phyloP scores from a whole-genome alignment of 1,284 basidiomycete species.

The Sporisorium graminicola region DNA sequence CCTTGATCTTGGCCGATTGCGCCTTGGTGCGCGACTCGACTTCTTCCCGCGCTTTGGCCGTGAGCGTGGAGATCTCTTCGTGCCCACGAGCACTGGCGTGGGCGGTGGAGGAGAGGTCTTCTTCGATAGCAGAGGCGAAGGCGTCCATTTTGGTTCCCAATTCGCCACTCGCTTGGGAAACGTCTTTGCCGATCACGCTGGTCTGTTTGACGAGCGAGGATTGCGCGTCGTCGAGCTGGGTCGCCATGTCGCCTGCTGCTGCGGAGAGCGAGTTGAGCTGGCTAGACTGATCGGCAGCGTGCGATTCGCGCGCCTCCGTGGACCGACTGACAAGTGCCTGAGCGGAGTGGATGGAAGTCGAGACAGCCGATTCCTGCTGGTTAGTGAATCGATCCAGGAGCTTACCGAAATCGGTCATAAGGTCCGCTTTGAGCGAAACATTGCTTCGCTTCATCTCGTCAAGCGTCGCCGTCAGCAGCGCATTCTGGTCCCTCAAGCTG shows the following conservation, averaged over 20 bases:
- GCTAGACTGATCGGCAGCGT: constrained; percentile 9
- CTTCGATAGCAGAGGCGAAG: constrained; percentile 40
- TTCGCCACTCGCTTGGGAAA: constrained; percentile 29
- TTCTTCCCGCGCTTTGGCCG: constrained; percentile 16
- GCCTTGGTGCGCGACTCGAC: constrained; percentile 34
- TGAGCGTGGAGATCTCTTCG: constrained; percentile 17
- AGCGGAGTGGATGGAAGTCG: constrained; percentile 75
- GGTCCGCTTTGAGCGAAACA: constrained; percentile 78
- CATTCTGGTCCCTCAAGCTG: constrained; percentile 80
- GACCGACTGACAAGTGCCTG: constrained; percentile 70
- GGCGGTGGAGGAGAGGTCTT: constrained; percentile 30
- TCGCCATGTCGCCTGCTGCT: constrained; percentile 11
- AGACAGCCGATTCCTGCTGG: constrained; percentile 79
- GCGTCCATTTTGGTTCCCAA: constrained; percentile 42
- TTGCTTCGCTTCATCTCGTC: constrained; percentile 78
- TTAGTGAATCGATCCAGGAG: constrained; percentile 80
- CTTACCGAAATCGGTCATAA: constrained; percentile 79
- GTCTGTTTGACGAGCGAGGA: constrained; percentile 15
- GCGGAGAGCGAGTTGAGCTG: constrained; percentile 20
- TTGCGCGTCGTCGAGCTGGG: constrained; percentile 19
- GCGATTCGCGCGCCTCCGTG: constrained; percentile 16
- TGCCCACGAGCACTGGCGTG: constrained; percentile 9
- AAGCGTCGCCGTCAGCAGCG: constrained; percentile 76
- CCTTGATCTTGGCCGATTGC: constrained; percentile 41
- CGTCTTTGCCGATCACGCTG: constrained; percentile 17